Conservation (phyloP, 2,329 filamentous ascomycete species). For the Aureobasidium vineae region DNA sequence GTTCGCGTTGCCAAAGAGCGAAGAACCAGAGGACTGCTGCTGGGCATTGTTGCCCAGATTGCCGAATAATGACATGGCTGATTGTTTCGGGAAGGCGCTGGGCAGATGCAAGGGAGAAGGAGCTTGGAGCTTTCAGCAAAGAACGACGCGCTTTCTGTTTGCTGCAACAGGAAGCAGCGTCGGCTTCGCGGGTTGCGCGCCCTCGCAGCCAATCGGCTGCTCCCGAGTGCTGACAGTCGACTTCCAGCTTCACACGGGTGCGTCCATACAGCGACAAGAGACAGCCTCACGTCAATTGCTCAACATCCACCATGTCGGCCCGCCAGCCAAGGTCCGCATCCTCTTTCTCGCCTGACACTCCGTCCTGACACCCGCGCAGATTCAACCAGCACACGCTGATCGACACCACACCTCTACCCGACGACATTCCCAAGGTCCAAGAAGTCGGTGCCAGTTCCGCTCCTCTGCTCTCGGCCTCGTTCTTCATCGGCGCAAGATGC, state of each 20-base stretch:
- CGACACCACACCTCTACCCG: conserved; percentile 93
- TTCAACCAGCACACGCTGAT: conserved; percentile 93
- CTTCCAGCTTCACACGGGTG: conserved; percentile 22
- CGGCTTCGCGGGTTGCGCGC: conserved; percentile 6
- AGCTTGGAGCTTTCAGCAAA: conserved; percentile 17
- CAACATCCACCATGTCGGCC: conserved; percentile 56
- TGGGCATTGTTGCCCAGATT: conserved; percentile 14
- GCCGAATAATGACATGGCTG: conserved; percentile 24
- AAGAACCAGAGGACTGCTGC: conserved; percentile 13
- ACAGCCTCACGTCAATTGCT: conserved; percentile 24
- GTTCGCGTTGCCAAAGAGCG: background rate
- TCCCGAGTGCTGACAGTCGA: conserved; percentile 24
- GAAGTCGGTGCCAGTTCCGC: conserved; percentile 93
- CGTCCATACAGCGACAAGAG: conserved; percentile 13
- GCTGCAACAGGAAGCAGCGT: conserved; percentile 1
- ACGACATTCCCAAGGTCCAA: conserved; percentile 85
- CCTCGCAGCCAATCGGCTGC: conserved; percentile 13
- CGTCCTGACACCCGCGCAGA: conserved; percentile 51
- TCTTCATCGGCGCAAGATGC: conserved; percentile 97
- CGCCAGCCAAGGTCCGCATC: conserved; percentile 57
- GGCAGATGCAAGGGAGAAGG: conserved; percentile 12
- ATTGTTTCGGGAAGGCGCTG: conserved; percentile 6
- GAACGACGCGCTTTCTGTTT: conserved; percentile 20
- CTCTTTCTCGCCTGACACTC: conserved; percentile 17
- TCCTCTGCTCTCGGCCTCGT: conserved; percentile 85